A percentile compares a stretch with the other conserved stretches of the same genome.
Conservation (phyloP, 805 yeast species). For the Candida andamanensis region DNA sequence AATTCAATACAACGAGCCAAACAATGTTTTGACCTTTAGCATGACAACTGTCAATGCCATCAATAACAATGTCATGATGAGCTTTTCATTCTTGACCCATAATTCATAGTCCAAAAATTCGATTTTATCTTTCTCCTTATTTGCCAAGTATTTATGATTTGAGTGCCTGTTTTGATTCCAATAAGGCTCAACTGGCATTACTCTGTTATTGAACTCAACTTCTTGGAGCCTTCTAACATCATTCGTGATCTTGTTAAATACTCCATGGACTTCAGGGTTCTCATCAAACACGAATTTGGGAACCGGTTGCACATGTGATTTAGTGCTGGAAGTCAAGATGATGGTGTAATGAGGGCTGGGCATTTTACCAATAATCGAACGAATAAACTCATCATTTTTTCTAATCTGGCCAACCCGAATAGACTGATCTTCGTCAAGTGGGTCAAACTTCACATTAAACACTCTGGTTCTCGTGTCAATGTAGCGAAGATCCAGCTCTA, state of each 20-base stretch:
- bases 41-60: conserved; percentile 15
- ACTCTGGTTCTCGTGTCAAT: conserved; percentile 61
- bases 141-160: conserved; percentile 23
- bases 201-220: conserved; percentile 49
- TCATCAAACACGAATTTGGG: conserved; percentile 24
- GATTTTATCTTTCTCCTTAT: conserved; percentile 29
- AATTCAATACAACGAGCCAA: conserved; percentile 2
- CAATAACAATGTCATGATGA: conserved; percentile 35
- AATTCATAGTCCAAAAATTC: conserved; percentile 41
- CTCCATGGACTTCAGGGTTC: conserved; percentile 30
- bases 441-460: conserved; percentile 52
- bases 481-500: conserved; percentile 41
- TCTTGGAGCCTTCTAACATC: conserved; percentile 48
- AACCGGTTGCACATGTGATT: conserved; percentile 23
- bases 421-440: conserved; percentile 27
- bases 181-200: conserved; percentile 22
- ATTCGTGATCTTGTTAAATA: conserved; percentile 54
- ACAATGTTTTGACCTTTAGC: conserved; percentile 3
- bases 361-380: conserved; percentile 55
- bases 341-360: conserved; percentile 73
- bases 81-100: conserved; percentile 46
- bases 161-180: conserved; percentile 25
- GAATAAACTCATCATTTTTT: conserved; percentile 43
- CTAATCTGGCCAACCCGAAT: conserved; percentile 20
- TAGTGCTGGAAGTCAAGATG: conserved; percentile 41